Conservation (phyloP, 768 basidiomycete genomes). For the Kwoniella newhampshirensis region DNA sequence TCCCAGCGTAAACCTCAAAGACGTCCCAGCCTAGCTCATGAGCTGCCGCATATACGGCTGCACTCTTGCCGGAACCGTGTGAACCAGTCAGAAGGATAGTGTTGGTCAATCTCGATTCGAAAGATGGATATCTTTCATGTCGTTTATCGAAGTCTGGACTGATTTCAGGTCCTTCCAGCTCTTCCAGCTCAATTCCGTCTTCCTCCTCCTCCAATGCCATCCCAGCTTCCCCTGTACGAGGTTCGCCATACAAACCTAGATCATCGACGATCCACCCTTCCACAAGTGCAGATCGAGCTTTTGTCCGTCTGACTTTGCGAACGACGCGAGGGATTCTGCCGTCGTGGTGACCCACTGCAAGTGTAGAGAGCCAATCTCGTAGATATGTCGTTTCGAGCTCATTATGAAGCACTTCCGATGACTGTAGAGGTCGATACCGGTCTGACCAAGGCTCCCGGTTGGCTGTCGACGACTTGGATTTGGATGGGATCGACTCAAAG, state of each 20-base stretch:
- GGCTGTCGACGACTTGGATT: not conserved
- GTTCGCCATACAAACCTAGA: constrained; percentile 33
- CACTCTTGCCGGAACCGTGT: constrained; percentile 82
- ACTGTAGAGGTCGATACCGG: constrained; percentile 39
- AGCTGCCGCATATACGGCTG: constrained; percentile 88
- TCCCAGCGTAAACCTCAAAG: constrained; percentile 94
- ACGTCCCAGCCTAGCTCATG: constrained; percentile 92
- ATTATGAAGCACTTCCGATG: constrained; percentile 49
- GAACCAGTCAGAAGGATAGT: constrained; percentile 83
- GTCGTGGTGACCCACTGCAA: constrained; percentile 37
- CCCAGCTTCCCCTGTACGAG: constrained; percentile 8
- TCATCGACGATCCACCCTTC: constrained; percentile 54
- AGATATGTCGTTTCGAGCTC: constrained; percentile 49
- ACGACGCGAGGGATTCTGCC: constrained; percentile 30
- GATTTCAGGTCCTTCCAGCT: constrained; percentile 24
- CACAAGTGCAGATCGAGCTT: constrained; percentile 16
- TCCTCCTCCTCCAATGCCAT: constrained; percentile 13
- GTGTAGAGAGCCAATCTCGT: constrained; percentile 47
- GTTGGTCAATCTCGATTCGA: constrained; percentile 64
- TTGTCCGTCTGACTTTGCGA: constrained; percentile 37
- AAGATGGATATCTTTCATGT: constrained; percentile 24
- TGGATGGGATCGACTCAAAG: constrained; percentile 14
- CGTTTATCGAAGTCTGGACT: constrained; percentile 19
- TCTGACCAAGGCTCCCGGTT: constrained; percentile 49
- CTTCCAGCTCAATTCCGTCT: constrained; percentile 21